Base-by-base conservation (phyloP, 2,329 filamentous ascomycete genomes). In the Penicillium sp. region DNA sequence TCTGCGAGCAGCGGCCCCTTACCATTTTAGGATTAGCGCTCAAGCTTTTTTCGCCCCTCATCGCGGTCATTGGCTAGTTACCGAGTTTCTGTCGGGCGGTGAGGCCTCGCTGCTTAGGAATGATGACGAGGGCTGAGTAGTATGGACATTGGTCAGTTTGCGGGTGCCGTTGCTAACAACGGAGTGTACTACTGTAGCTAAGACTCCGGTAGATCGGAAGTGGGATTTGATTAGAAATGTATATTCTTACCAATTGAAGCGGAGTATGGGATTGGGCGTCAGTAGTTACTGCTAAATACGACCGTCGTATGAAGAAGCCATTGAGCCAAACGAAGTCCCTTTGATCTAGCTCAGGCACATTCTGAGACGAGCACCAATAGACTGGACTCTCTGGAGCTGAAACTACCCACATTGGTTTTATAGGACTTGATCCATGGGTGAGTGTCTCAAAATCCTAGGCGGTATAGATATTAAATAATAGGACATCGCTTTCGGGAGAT, bases 61-160 rank as follows among this genome's bases (percentile, higher is more conserved):
- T 4, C 2, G 5, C 8, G 40, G 7, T 70, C 44, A 75, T 76
- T 76, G 71, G 73, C 56, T 65, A 19, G 24, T 74, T 73, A 73
- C 74, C 72, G 72, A 76, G 50, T 57, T 28, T 40, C 28, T 22
- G 15, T 12, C 57, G 64, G 70, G 71, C 70, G 72, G 72, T 73
- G 67, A 70, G 61, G 15, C 4, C 0, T 28, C 40, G 56, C 58
- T 63, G 63, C 60, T 61, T 56, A 58, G 50, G 30, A 56, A 58
- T 44, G 45, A 30, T 56, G 54, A 57, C 81, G 17, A 26, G 26
- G 22, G 15, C 26, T 5, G 7, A 38, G 19, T 2, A 24, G 7
- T n/a, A 33, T 38, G n/a, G 26, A 26, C 19, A 15, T 37, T 37
- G 9, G 30, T 35, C 17, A 54, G 49, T 44, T 12, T 22, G 13